Conservation (phyloP, 352 stramenopile species). For the Pythium insidiosum region DNA sequence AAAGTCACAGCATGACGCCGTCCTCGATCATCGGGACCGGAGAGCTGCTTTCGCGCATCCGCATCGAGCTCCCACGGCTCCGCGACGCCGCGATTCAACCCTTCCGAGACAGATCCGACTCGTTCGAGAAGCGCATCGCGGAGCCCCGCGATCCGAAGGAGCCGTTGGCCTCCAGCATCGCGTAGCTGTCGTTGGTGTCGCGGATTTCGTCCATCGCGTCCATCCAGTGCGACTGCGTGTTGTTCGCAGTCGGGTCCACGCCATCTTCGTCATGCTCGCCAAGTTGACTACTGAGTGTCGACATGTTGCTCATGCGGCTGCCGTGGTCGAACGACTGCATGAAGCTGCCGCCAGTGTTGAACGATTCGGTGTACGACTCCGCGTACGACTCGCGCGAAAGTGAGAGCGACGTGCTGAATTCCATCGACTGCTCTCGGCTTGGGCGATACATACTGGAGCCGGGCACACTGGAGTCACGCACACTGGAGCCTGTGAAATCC, state of each 20-base stretch:
- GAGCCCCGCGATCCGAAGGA: slow-evolving; percentile 60
- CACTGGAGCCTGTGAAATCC: too few species aligned
- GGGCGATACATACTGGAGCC: too few species aligned
- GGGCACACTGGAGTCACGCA: too few species aligned
- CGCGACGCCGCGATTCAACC: too few species aligned
- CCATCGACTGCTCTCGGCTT: too few species aligned
- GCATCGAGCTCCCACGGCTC: too few species aligned
- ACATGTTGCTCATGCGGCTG: slow-evolving; percentile 18
- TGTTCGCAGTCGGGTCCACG: slow-evolving; percentile 12
- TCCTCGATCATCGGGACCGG: too few species aligned
- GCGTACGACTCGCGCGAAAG: slow-evolving; percentile 35
- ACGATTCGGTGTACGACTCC: slow-evolving; percentile 54
- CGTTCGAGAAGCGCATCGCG: slow-evolving; percentile 65
- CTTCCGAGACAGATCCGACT: slow-evolving; percentile 72
- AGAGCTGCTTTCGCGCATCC: too few species aligned
- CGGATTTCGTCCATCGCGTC: slow-evolving; percentile 67
- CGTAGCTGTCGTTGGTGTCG: slow-evolving; percentile 78
- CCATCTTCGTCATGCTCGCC: slow-evolving; percentile 14
- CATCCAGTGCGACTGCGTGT: slow-evolving; percentile 49
- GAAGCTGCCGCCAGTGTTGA: slow-evolving; percentile 26
- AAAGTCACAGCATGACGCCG: too few species aligned
- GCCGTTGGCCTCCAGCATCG: slow-evolving; percentile 63
- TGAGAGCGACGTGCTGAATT: too few species aligned
- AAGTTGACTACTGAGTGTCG: slow-evolving; percentile 8
- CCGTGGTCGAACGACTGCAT: slow-evolving; percentile 47